Percentiles rank a stretch among this genome's conserved stretches.
Conservation (phyloP, 768 basidiomycete species). For the Cytidiella melzeri region DNA sequence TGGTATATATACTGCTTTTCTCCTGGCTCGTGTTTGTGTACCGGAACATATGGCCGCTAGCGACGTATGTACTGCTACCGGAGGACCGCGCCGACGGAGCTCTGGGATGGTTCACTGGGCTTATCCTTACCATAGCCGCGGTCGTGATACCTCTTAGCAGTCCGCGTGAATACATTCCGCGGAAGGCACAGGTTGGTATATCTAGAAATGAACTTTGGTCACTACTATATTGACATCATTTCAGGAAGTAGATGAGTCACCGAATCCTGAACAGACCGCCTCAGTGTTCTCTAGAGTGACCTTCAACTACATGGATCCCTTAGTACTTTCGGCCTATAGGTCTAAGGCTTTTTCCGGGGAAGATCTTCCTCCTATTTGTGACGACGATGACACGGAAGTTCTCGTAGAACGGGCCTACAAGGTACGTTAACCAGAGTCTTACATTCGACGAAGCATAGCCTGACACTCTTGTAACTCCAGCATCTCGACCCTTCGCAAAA, state of each 20-base stretch:
- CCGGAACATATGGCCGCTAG: constrained; percentile 50
- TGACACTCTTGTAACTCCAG: constrained; percentile 7
- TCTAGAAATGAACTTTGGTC: too few species aligned
- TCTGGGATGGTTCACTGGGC: constrained; percentile 46
- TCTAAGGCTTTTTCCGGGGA: constrained; percentile 34
- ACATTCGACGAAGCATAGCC: too few species aligned
- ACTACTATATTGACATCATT: neutral
- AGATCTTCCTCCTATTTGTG: constrained; percentile 38
- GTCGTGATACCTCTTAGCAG: constrained; percentile 45
- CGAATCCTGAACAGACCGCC: constrained; percentile 21
- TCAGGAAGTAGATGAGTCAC: constrained; percentile 13
- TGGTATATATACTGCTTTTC: constrained; percentile 41
- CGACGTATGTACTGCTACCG: constrained; percentile 42
- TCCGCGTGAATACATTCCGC: constrained; percentile 50
- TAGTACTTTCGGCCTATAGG: constrained; percentile 34
- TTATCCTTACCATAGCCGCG: constrained; percentile 35
- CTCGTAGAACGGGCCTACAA: constrained; percentile 24
- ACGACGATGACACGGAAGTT: constrained; percentile 31
- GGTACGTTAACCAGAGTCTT: too few species aligned
- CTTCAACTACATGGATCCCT: constrained; percentile 45
- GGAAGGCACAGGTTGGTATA: constrained; percentile 42
- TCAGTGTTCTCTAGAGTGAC: constrained; percentile 24
- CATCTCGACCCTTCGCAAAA: constrained; percentile 21
- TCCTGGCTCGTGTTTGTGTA: constrained; percentile 45
- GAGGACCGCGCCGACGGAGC: constrained; percentile 40